Evolutionary conservation across 2,329 filamentous ascomycete species (phyloP).

Genomic region (Trichoderma koningiopsis): DNA sequence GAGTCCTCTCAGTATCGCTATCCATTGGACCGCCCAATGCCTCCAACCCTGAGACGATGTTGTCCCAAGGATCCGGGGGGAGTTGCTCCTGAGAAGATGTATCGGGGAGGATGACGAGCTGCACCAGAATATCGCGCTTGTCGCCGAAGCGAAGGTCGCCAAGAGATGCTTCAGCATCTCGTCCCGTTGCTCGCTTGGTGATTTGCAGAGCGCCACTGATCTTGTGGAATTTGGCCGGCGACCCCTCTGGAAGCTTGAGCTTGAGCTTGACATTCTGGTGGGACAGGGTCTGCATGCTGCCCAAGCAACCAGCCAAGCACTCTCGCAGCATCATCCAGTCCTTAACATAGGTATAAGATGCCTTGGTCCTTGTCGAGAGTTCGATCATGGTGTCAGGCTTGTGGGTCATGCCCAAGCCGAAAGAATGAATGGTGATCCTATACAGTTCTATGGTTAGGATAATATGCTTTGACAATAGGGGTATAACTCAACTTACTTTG

Average conservation of each 20-base stretch:
- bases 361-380: conserved; percentile 91
- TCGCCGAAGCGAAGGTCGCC: conserved; percentile 95
- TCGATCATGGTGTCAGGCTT: conserved; percentile 99
- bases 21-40: conserved; percentile 87
- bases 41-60: conserved; percentile 91
- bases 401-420: conserved; percentile 93
- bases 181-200: conserved; percentile 91
- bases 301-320: conserved; percentile 89
- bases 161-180: conserved; percentile 88
- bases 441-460: conserved; percentile 24
- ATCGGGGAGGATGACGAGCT: conserved; percentile 89
- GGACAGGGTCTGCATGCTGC: conserved; percentile 89
- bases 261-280: conserved; percentile 98
- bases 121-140: conserved; percentile 89
- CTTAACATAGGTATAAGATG: conserved; percentile 96
- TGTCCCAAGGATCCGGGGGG: conserved; percentile 95
- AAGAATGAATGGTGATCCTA: conserved; percentile 92
- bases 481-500: conserved; percentile 67
- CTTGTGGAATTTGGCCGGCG: conserved; percentile 97
- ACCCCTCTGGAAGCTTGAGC: conserved; percentile 90
- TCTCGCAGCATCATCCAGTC: conserved; percentile 99
- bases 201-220: conserved; percentile 96
- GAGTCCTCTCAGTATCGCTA: conserved; percentile 76
- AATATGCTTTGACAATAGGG: conserved; percentile 27
- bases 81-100: conserved; percentile 78